phyloP scores from a whole-genome alignment of 2,329 filamentous ascomycete species.

The Mycosphaerella arachidis region DNA sequence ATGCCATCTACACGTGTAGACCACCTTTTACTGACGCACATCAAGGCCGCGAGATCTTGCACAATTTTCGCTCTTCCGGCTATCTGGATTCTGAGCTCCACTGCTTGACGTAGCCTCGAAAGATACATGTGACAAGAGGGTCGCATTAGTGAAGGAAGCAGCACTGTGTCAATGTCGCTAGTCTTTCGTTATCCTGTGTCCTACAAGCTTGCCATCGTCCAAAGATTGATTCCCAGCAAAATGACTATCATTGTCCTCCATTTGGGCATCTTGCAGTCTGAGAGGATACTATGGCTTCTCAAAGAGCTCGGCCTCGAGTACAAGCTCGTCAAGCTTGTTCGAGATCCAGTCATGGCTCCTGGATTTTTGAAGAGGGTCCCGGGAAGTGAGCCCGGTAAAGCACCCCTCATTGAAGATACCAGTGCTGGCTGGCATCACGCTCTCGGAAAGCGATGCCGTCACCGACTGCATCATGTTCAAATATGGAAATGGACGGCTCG shows the following conservation, averaged over 20 bases:
- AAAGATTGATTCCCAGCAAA: too few relatives aligned
- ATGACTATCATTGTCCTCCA: constrained; percentile 37
- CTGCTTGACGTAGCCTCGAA: too few relatives aligned
- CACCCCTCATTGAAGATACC: constrained; percentile 57
- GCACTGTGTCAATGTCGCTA: too few relatives aligned
- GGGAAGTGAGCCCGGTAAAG: constrained; percentile 10
- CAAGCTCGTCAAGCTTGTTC: constrained; percentile 42
- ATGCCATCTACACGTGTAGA: too few relatives aligned
- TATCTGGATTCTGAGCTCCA: too few relatives aligned
- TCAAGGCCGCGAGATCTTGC: too few relatives aligned
- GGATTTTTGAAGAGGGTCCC: constrained; percentile 14
- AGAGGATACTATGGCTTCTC: constrained; percentile 59
- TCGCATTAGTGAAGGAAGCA: too few relatives aligned
- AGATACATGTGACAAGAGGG: too few relatives aligned
- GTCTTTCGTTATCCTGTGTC: too few relatives aligned
- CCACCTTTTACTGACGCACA: too few relatives aligned
- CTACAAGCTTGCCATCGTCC: too few relatives aligned
- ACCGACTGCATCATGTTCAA: constrained; percentile 57
- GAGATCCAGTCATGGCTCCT: constrained; percentile 36
- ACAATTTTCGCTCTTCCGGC: too few relatives aligned
- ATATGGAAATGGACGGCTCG: constrained; percentile 49
- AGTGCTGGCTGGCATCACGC: constrained; percentile 39
- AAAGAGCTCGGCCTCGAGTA: constrained; percentile 59
- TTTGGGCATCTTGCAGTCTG: constrained; percentile 51
- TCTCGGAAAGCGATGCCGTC: constrained; percentile 57